Evolutionary conservation across 31 red algal species (phyloP).

Genomic region (Bonnemaisonia californica): DNA sequence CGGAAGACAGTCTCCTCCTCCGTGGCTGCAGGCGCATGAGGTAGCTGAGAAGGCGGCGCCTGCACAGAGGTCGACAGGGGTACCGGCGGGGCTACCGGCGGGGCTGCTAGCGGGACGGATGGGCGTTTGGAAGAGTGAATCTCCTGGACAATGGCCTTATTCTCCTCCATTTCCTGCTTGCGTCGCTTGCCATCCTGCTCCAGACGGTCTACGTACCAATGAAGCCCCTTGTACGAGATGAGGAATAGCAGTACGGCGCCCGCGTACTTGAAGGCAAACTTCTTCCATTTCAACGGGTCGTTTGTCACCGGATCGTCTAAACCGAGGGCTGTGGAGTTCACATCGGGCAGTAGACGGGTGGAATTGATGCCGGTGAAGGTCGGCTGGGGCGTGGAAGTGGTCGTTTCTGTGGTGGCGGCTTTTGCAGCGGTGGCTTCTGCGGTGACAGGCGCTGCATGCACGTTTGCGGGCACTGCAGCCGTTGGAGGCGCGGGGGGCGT

Average conservation of each 20-base stretch:
- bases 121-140: constrained; percentile 19
- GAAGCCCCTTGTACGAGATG: constrained; percentile 70
- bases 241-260: constrained; percentile 69
- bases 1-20: not conserved
- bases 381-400: no score
- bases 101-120: no score
- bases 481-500: no score
- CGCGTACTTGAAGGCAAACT: constrained; percentile 78
- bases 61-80: not conserved
- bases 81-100: not conserved
- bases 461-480: no score
- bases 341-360: not conserved
- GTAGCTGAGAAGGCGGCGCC: not conserved
- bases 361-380: no score
- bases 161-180: constrained; percentile 56
- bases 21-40: not conserved
- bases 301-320: constrained; percentile 56
- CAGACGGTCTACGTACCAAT: constrained; percentile 80
- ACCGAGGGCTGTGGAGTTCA: constrained; percentile 16
- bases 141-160: constrained; percentile 41
- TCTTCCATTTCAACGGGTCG: constrained; percentile 78
- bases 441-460: no score
- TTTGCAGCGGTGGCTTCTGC: no score
- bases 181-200: constrained; percentile 57
- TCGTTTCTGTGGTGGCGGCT: no score